Percentiles rank a stretch among this genome's conserved stretches.
These are phyloP conservation scores for Gossypium sturtianum DNA, from an alignment of 345 rosid species.

Conservation along the genomic window DNA sequence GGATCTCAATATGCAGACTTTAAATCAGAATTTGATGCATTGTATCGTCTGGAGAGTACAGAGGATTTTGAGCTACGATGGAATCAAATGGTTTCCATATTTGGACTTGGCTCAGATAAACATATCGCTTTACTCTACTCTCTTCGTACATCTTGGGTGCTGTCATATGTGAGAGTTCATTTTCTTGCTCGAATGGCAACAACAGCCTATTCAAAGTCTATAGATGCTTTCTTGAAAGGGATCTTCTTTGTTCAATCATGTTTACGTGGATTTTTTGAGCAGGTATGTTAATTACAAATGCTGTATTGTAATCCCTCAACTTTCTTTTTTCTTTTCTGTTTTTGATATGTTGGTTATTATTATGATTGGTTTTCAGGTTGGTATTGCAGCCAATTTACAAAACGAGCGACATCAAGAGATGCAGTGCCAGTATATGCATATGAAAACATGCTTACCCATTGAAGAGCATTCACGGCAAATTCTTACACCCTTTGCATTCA, in stretches of 20 bases:
- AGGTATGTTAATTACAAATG: conserved; percentile 21
- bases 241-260: conserved; percentile 25
- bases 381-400: conserved; percentile 22
- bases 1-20: conserved; percentile 33
- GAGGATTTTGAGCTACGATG: conserved; percentile 43
- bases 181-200: conserved; percentile 34
- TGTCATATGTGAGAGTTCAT: conserved; percentile 27
- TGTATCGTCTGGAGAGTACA: conserved; percentile 29
- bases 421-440: conserved; percentile 16
- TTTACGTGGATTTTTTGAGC: conserved; percentile 32
- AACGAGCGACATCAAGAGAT: conserved; percentile 19
- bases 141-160: conserved; percentile 29
- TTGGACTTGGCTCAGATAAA: conserved; percentile 41
- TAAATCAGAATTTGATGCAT: conserved; percentile 34
- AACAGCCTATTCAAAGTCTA: conserved; percentile 25
- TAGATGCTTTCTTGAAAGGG: conserved; percentile 28
- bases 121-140: conserved; percentile 33
- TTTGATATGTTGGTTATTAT: not conserved
- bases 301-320: not conserved
- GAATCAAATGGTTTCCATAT: conserved; percentile 37
- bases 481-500: conserved; percentile 31
- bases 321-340: not conserved
- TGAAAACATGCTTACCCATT: conserved; percentile 26
- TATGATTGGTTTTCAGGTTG: conserved; percentile 20
- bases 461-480: conserved; percentile 27